These are phyloP conservation scores for Dendrothele bispora DNA, from an alignment of 768 basidiomycete species.

Conservation along the genomic window DNA sequence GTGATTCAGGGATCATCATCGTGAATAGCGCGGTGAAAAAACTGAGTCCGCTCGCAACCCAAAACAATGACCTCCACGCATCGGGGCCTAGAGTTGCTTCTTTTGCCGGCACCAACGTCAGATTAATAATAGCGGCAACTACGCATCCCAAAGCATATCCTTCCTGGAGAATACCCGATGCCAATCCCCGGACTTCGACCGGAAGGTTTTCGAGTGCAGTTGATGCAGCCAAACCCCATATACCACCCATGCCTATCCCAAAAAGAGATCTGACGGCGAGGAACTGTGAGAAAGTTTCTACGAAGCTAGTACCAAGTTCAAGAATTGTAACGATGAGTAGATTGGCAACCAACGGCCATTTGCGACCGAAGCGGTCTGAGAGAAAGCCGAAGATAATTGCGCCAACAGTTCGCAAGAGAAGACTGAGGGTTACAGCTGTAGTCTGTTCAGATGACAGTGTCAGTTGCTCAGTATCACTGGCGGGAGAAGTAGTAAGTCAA, in stretches of 20 bases:
- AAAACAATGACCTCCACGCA: conserved; percentile 61
- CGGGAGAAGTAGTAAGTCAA: too few relatives aligned
- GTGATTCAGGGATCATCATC: conserved; percentile 53
- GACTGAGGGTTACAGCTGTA: not conserved
- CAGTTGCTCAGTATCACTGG: too few relatives aligned
- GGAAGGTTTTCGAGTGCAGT: conserved; percentile 67
- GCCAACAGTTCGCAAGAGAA: not conserved
- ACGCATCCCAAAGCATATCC: conserved; percentile 57
- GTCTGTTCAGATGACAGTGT: too few relatives aligned
- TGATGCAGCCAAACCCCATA: conserved; percentile 61
- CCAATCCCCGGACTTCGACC: conserved; percentile 59
- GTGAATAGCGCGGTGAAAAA: conserved; percentile 53
- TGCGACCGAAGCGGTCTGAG: conserved; percentile 31
- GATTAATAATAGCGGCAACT: conserved; percentile 50
- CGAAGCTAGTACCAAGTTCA: conserved; percentile 60
- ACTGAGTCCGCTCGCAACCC: conserved; percentile 52
- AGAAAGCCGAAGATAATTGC: conserved; percentile 57
- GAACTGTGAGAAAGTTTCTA: conserved; percentile 53
- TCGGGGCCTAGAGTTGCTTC: too few relatives aligned
- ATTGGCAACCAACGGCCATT: conserved; percentile 65
- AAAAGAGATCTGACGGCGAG: conserved; percentile 61
- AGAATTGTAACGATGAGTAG: conserved; percentile 50
- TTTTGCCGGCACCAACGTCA: conserved; percentile 34
- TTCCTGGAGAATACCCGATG: conserved; percentile 66
- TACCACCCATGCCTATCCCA: conserved; percentile 60